Base-by-base conservation (phyloP, 495 filamentous ascomycete genomes). In the Neurospora hispaniola region DNA sequence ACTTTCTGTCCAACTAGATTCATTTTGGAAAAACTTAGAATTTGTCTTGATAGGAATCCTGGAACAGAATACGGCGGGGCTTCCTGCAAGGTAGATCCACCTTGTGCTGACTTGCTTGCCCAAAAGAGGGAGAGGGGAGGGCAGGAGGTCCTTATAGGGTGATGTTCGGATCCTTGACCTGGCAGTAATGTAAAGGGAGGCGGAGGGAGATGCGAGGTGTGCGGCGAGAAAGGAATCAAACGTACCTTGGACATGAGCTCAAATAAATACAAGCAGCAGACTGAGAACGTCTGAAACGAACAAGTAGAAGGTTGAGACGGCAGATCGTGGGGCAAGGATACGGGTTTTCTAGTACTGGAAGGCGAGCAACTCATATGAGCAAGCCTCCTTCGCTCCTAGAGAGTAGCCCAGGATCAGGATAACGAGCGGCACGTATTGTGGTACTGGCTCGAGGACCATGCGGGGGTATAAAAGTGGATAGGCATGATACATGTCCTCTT, bases 1-100 rank as follows among this genome's bases (percentile, higher is more conserved):
- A 75, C 71, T 73, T 75, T 71, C 44, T 74, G 74, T 66, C 69
- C 69, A 73, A 75, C 74, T 75, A 74, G 31, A 71, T 78, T 70
- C 78, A 78, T 79, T 79, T 75, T 66, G 54, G 27, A 66, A 76
- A 73, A 73, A 73, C 71, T 66, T 35, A 66, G 54, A 66, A 35
- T 35, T 38, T 38, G 35, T 66, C 54, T 35, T 35, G 54, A 3
- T 31, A 23, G 54, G 27, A 16, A 66, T 8, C 27, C 54, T 38
- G 54, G 27, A 35, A 66, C 23, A 59, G 16, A 35, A 66, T 7
- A 6, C 54, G 54, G 54, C 54, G 54, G 54, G 54, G 27, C 14
- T 66, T 27, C 23, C 35, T 66, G 27, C 14, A 66, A 66, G 14
- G 54, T 66, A 66, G 35, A 66, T 66, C 54, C 54, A 66, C 27